These are phyloP conservation scores for Bathelium albidoporum DNA, from an alignment of 495 filamentous ascomycete genomes.

Conservation along the genomic window DNA sequence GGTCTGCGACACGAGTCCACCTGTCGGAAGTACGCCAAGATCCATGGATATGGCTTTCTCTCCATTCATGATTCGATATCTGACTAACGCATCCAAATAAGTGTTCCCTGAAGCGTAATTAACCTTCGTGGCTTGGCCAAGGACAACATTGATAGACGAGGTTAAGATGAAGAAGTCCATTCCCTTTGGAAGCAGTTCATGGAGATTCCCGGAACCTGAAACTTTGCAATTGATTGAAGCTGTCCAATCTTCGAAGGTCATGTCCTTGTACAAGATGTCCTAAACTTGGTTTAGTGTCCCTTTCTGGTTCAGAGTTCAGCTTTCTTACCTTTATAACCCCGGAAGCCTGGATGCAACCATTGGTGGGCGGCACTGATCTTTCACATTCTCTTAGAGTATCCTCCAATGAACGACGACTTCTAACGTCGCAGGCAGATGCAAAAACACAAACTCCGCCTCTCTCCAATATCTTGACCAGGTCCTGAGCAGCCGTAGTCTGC, in stretches of 20 bases:
- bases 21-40: conserved; percentile 6
- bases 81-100: conserved; percentile 8
- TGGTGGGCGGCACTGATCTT: conserved; percentile 31
- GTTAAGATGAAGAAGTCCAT: conserved; percentile 13
- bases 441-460: not conserved
- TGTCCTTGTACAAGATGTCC: conserved; percentile 3
- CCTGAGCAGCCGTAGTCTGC: not conserved
- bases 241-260: conserved; percentile 2
- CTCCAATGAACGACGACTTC: not conserved
- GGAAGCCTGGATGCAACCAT: conserved; percentile 8
- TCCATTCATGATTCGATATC: conserved; percentile 6
- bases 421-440: not conserved
- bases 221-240: conserved; percentile 5
- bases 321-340: conserved; percentile 5
- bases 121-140: conserved; percentile 9
- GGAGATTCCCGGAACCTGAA: conserved; percentile 10
- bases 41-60: conserved; percentile 7
- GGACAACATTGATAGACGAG: conserved; percentile 9
- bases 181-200: not conserved
- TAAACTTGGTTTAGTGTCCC: not conserved
- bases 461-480: not conserved
- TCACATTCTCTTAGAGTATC: not conserved
- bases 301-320: not conserved
- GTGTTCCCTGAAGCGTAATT: conserved; percentile 12
- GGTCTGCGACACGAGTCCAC: conserved; percentile 5